Base-by-base conservation (phyloP, 257 asterid genomes). In the Fraxinus quadrangulata region DNA sequence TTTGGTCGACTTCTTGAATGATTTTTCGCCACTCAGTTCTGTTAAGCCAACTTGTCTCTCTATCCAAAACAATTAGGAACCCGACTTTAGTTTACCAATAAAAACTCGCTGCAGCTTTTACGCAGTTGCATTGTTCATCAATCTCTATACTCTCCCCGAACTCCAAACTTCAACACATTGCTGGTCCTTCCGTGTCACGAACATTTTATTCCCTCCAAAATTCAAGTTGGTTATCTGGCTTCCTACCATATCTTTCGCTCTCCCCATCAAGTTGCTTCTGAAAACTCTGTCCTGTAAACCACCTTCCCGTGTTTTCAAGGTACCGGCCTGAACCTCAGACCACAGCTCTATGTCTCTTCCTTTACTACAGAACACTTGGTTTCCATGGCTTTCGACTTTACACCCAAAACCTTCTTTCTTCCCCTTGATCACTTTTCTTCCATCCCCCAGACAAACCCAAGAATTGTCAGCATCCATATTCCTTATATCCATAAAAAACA, bases 191-290 rank as follows among this genome's bases (percentile, higher is more conserved):
- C 97, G 82, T 0, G 96, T 85, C 30, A 92, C 84, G 45, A 91
- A 94, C 98, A 94, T 92, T 79, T 89, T 92, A 77, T 85, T 91
- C 78, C 97, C 98, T 28, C 97, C 98, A 75, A 92, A 94, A 51
- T 80, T 82, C 75, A 94, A 75, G 31, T 86, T 80, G 0, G 87
- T 84, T n/a, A 92, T 88, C 85, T 86, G 86, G 54, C 79, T 86
- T 11, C 94, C 91, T 65, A 89, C 92, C 82, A 84, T 83, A 67
- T 92, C 98, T 49, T 85, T 88, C 3, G 81, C 92, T 84, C 96
- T 89, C 39, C 98, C 99, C 92, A 93, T 86, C 80, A 81, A 37
- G 67, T 89, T 96, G 90, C 90, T 93, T 85, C 87, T 87, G 21
- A 92, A 92, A 3, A 92, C 88, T 69, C 97, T 84, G 36, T 84